A percentile compares a stretch with the other conserved stretches of the same genome.
These are phyloP conservation scores for Penicillium antarcticum DNA, from an alignment of 495 filamentous ascomycete genomes.

Conservation along the genomic window DNA sequence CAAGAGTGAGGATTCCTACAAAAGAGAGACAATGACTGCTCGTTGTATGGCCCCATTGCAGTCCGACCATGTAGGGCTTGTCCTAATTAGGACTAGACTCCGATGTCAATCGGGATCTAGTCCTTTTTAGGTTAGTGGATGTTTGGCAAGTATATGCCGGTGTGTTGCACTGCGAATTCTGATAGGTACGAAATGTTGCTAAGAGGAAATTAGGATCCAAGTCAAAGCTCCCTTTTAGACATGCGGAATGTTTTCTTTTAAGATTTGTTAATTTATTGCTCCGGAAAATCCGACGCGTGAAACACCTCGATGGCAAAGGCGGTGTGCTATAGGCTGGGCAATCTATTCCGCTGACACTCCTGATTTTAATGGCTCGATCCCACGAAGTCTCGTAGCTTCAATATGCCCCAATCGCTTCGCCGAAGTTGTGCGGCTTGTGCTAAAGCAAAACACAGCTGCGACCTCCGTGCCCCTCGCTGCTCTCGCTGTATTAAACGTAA, in stretches of 20 bases:
- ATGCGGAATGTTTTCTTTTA: too few species aligned
- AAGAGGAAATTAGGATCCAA: not conserved
- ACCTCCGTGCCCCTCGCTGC: constrained; percentile 45
- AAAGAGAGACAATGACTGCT: not conserved
- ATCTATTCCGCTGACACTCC: not conserved
- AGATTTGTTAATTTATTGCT: too few species aligned
- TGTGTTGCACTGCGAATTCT: too few species aligned
- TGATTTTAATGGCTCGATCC: not conserved
- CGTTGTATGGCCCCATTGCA: not conserved
- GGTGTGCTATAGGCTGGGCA: not conserved
- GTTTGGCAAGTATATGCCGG: too few species aligned
- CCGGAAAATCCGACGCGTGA: too few species aligned
- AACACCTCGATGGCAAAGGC: too few species aligned
- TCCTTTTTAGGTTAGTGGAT: constrained; percentile 6
- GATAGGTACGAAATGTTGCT: too few species aligned
- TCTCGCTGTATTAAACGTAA: constrained; percentile 47
- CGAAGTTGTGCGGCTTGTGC: constrained; percentile 50
- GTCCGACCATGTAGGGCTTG: too few species aligned
- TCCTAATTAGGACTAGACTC: constrained; percentile 26
- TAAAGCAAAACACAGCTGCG: constrained; percentile 47
- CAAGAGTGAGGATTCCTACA: too few species aligned
- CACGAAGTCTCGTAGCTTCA: not conserved
- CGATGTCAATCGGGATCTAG: constrained; percentile 25
- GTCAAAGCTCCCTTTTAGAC: not conserved
- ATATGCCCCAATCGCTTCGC: constrained; percentile 46